Percentiles rank a stretch among this genome's conserved stretches.
Conservation (phyloP, 768 basidiomycete genomes). For the Megacollybia marginata region DNA sequence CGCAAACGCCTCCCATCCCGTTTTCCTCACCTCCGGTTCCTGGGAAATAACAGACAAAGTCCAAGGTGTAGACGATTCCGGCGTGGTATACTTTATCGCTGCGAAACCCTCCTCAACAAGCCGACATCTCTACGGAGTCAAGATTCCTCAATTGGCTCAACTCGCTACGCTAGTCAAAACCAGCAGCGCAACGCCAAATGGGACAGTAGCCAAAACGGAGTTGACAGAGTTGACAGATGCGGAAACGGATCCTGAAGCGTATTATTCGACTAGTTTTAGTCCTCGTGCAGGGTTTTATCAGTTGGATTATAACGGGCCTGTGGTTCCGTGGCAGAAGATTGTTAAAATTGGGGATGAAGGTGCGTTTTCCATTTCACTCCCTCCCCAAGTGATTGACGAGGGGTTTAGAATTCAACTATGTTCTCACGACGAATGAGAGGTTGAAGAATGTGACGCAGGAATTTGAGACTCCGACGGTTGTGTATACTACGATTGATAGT, state of each 20-base stretch:
- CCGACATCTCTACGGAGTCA: too few species aligned
- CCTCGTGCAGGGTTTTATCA: constrained; percentile 83
- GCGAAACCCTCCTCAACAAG: too few species aligned
- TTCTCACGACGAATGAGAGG: constrained; percentile 62
- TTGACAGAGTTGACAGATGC: too few species aligned
- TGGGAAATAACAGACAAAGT: constrained; percentile 88
- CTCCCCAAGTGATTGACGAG: too few species aligned
- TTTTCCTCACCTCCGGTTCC: constrained; percentile 77
- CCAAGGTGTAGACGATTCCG: constrained; percentile 59
- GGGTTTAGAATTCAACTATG: constrained; percentile 58
- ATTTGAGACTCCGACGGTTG: constrained; percentile 67
- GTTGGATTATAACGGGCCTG: constrained; percentile 72
- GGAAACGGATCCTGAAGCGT: constrained; percentile 30
- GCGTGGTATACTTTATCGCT: constrained; percentile 47
- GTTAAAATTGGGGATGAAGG: constrained; percentile 42
- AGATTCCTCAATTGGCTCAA: too few species aligned
- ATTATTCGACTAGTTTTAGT: constrained; percentile 69
- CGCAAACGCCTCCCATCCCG: constrained; percentile 57
- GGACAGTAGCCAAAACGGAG: too few species aligned
- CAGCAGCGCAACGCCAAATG: too few species aligned
- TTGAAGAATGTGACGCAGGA: constrained; percentile 57
- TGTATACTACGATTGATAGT: constrained; percentile 63
- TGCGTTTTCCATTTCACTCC: too few species aligned
- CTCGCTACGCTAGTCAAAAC: too few species aligned
- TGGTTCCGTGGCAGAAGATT: constrained; percentile 82